Evolutionary conservation across 345 rosid species (phyloP).

Genomic region (Dovyalis caffra): DNA sequence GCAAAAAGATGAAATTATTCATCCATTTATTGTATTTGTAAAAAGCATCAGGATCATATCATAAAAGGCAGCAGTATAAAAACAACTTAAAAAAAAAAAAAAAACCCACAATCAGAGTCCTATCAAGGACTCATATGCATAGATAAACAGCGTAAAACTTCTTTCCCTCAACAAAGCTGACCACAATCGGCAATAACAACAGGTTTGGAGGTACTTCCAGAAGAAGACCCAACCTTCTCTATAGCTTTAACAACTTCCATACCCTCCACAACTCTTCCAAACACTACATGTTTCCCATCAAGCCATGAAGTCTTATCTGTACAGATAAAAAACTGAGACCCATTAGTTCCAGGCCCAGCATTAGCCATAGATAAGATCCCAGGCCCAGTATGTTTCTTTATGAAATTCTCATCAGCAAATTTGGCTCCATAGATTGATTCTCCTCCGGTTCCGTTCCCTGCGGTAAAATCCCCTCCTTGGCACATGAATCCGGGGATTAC

Average conservation of each 20-base stretch:
- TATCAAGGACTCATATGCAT: background rate
- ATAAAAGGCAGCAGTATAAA: background rate
- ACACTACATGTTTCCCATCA: constrained; percentile 80
- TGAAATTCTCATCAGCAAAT: constrained; percentile 77
- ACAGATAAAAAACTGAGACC: constrained; percentile 77
- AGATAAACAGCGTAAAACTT: background rate
- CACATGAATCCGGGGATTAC: constrained; percentile 85
- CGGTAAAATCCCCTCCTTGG: constrained; percentile 86
- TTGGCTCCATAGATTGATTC: constrained; percentile 76
- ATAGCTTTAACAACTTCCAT: constrained; percentile 52
- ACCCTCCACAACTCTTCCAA: constrained; percentile 66
- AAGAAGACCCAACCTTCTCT: constrained; percentile 66
- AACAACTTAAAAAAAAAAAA: background rate
- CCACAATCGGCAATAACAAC: constrained; percentile 61
- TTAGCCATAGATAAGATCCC: constrained; percentile 83
- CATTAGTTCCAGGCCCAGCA: constrained; percentile 66
- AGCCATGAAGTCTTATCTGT: constrained; percentile 71
- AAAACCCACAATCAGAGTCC: background rate
- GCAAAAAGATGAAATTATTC: background rate
- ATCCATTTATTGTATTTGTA: background rate
- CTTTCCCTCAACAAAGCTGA: constrained; percentile 39
- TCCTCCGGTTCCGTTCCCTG: constrained; percentile 77
- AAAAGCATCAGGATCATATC: background rate
- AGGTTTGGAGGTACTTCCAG: constrained; percentile 56
- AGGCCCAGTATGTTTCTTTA: constrained; percentile 68